Evolutionary conservation across 2,329 filamentous ascomycete genomes (phyloP).

Genomic region (Cladosporium sp.): DNA sequence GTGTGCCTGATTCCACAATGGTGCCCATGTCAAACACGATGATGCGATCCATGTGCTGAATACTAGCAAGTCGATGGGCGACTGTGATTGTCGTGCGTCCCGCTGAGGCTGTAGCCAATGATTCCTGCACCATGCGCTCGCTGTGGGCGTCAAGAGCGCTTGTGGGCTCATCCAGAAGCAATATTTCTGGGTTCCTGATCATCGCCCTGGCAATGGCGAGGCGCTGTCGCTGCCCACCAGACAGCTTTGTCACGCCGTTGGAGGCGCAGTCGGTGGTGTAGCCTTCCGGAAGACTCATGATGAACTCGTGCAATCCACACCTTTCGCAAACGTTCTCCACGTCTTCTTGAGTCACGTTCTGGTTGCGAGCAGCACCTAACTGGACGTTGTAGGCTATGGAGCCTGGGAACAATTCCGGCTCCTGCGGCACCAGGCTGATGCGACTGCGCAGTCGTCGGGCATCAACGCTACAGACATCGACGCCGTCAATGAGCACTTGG

Average conservation of each 20-base stretch:
- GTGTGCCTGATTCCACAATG: constrained; percentile 59
- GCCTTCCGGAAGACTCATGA: constrained; percentile 43
- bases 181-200: constrained; percentile 42
- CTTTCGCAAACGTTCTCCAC: constrained; percentile 36
- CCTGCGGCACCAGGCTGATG: constrained; percentile 43
- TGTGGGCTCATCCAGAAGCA: constrained; percentile 46
- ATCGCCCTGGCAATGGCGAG: constrained; percentile 45
- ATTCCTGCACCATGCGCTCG: constrained; percentile 40
- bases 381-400: constrained; percentile 42
- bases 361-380: constrained; percentile 31
- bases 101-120: constrained; percentile 38
- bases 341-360: constrained; percentile 26
- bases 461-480: constrained; percentile 37
- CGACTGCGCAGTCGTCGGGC: constrained; percentile 35
- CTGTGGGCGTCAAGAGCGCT: constrained; percentile 44
- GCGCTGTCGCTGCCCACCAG: constrained; percentile 44
- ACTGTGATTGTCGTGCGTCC: constrained; percentile 66
- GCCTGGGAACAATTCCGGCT: constrained; percentile 43
- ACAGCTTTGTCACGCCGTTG: constrained; percentile 36
- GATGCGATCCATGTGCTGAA: constrained; percentile 76
- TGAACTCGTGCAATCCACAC: constrained; percentile 45
- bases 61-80: constrained; percentile 71
- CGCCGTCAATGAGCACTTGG: constrained; percentile 37
- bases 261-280: constrained; percentile 44
- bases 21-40: constrained; percentile 69